phyloP scores from a whole-genome alignment of 495 filamentous ascomycete genomes.

The Talaromyces liani region DNA sequence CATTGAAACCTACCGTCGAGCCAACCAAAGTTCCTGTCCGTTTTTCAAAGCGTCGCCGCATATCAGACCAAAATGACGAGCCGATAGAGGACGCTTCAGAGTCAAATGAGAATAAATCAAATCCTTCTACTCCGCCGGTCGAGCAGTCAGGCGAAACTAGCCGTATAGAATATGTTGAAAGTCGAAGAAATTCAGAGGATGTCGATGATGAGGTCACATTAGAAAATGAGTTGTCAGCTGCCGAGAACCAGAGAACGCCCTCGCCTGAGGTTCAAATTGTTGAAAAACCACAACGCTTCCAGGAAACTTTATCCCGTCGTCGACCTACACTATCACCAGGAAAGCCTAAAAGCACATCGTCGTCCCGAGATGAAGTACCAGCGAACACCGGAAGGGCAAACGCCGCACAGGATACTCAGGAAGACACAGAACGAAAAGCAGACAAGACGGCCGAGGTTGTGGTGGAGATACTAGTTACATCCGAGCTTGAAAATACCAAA shows the following conservation, averaged over 20 bases:
- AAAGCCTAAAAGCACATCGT: neutral
- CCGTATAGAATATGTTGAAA: neutral
- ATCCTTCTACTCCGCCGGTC: neutral
- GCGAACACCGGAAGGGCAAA: neutral
- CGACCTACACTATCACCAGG: neutral
- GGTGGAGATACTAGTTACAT: conserved; percentile 67
- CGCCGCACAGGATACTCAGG: neutral
- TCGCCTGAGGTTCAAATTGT: neutral
- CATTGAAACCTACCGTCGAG: conserved; percentile 10
- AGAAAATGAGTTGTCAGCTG: neutral
- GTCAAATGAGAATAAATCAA: neutral
- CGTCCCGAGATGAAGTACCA: neutral
- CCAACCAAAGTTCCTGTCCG: neutral
- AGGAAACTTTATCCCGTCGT: neutral
- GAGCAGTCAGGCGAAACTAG: neutral
- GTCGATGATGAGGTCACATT: neutral
- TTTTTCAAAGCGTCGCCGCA: conserved; percentile 9
- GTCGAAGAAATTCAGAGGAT: neutral
- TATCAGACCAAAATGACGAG: conserved; percentile 10
- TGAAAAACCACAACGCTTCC: neutral
- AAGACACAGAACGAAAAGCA: neutral
- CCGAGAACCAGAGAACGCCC: neutral
- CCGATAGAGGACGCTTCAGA: conserved; percentile 10
- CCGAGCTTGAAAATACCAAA: conserved; percentile 51
- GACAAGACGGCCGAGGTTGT: conserved; percentile 32